Evolutionary conservation across 805 yeast species (phyloP).

Genomic region (Trichomonascus vanleenenianus): DNA sequence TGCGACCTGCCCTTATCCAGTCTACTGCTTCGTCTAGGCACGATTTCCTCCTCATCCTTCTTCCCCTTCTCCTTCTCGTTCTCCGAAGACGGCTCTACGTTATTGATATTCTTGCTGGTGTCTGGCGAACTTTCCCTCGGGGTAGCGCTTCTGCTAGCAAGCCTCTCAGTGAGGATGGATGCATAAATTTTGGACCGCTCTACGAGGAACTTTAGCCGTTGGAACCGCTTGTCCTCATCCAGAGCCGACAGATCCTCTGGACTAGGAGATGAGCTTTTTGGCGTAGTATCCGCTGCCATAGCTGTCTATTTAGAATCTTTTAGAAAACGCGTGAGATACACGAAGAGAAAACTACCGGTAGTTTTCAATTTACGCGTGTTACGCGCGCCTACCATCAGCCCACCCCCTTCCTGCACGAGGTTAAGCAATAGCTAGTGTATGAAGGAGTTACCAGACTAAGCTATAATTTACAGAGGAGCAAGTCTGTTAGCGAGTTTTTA

Average conservation of each 20-base stretch:
- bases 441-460: too few species aligned
- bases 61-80: constrained; percentile 8
- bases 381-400: too few species aligned
- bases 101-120: neutral
- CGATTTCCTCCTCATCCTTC: neutral
- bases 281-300: constrained; percentile 3
- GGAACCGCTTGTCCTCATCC: constrained; percentile 50
- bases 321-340: too few species aligned
- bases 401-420: too few species aligned
- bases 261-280: neutral
- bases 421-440: too few species aligned
- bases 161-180: constrained; percentile 73
- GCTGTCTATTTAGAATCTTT: neutral
- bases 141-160: constrained; percentile 23
- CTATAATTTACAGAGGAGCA: too few species aligned
- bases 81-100: too few species aligned
- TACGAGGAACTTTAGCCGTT: constrained; percentile 65
- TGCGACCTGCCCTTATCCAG: too few species aligned
- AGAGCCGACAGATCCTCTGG: constrained; percentile 22
- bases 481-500: too few species aligned
- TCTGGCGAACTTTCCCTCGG: too few species aligned
- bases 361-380: constrained; percentile 4
- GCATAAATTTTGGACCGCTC: constrained; percentile 84
- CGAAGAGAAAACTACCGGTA: too few species aligned
- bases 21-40: too few species aligned